Evolutionary conservation across 371 early-diverging fungal species (phyloP).

Genomic region (Cokeromyces recurvatus): DNA sequence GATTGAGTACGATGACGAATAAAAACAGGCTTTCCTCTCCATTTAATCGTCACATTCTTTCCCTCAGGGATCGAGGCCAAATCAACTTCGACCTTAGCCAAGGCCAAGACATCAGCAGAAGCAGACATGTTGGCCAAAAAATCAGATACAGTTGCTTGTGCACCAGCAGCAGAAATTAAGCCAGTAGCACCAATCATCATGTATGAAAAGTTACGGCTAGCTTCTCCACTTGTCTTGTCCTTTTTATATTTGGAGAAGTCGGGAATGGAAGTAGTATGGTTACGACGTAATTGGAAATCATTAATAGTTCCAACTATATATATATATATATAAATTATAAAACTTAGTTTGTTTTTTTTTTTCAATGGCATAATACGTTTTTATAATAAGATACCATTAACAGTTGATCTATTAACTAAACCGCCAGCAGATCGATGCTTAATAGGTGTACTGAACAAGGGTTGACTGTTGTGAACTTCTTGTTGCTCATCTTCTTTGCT

Average conservation of each 20-base stretch:
- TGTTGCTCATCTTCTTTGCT: constrained; percentile 40
- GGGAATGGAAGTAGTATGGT: constrained; percentile 61
- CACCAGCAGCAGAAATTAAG: constrained; percentile 78
- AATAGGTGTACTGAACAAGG: constrained; percentile 25
- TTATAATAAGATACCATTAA: constrained; percentile 26
- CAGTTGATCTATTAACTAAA: constrained; percentile 26
- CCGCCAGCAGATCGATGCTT: constrained; percentile 36
- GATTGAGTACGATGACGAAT: constrained; percentile 94
- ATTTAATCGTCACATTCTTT: constrained; percentile 95
- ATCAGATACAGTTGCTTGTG: constrained; percentile 90
- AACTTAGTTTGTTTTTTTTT: not conserved
- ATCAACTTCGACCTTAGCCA: constrained; percentile 97
- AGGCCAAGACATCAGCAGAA: constrained; percentile 95
- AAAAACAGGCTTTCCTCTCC: constrained; percentile 98
- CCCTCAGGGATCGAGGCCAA: constrained; percentile 91
- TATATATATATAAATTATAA: not conserved
- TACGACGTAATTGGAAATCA: constrained; percentile 49
- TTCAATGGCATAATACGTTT: constrained; percentile 3
- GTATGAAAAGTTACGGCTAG: constrained; percentile 84
- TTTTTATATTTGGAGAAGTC: constrained; percentile 66
- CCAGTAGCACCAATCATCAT: constrained; percentile 93
- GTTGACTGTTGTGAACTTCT: constrained; percentile 16
- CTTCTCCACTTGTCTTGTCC: constrained; percentile 54
- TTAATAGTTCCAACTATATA: constrained; percentile 26
- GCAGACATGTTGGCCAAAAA: constrained; percentile 91